Conservation (phyloP, 805 yeast genomes). For the Saccharomycopsis microspora region DNA sequence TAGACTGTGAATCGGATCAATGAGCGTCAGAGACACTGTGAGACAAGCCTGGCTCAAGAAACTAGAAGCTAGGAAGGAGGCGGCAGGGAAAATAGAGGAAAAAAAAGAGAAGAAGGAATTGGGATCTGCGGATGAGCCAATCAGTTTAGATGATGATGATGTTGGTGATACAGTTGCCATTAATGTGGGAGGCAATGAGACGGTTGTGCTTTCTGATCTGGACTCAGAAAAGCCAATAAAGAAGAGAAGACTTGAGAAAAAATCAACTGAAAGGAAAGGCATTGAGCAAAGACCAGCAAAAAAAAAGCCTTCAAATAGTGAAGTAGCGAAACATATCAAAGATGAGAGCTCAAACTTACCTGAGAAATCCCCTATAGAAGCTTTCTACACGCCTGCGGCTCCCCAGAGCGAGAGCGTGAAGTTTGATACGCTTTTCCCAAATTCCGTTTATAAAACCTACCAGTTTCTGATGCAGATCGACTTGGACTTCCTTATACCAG, state of each 20-base stretch:
- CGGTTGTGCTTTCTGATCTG: too few relatives aligned
- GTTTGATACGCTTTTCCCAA: conserved; percentile 3
- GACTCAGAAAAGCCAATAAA: too few relatives aligned
- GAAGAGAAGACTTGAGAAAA: too few relatives aligned
- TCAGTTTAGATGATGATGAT: neutral
- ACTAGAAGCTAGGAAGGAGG: neutral
- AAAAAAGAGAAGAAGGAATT: neutral
- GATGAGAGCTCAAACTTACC: too few relatives aligned
- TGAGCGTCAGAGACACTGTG: neutral
- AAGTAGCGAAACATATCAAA: too few relatives aligned
- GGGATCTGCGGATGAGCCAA: neutral
- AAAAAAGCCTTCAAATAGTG: too few relatives aligned
- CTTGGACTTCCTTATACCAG: conserved; percentile 23
- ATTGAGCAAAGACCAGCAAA: too few relatives aligned
- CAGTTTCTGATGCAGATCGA: conserved; percentile 33
- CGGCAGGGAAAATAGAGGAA: neutral
- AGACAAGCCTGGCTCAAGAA: neutral
- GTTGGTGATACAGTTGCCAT: neutral
- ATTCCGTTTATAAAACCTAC: conserved; percentile 21
- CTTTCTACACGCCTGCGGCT: conserved; percentile 3
- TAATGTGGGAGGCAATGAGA: neutral
- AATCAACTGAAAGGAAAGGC: too few relatives aligned
- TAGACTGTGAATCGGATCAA: neutral
- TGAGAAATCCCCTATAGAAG: conserved; percentile 6
- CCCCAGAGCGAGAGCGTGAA: conserved; percentile 5